Conservation (phyloP, 495 filamentous ascomycete species). For the Lepraria neglecta region DNA sequence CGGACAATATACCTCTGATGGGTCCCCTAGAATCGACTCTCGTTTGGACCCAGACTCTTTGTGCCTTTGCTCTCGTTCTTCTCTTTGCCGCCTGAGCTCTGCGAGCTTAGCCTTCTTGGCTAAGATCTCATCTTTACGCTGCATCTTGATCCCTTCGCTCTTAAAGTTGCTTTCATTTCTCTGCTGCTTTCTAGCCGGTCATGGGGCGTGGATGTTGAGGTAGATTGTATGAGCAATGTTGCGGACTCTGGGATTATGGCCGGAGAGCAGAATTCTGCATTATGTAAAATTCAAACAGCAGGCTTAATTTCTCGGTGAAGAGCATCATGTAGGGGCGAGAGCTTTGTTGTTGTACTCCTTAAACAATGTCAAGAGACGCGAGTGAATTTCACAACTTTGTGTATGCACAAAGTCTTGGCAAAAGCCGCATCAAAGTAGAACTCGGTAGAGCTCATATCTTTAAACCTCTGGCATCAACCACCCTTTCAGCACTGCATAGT, state of each 20-base stretch:
- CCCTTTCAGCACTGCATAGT: too few relatives aligned
- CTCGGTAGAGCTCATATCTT: too few relatives aligned
- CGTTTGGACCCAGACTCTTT: constrained; percentile 56
- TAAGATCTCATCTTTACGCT: constrained; percentile 86
- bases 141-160: constrained; percentile 28
- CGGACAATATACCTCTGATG: constrained; percentile 43
- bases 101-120: constrained; percentile 92
- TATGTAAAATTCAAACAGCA: too few relatives aligned
- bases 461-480: too few relatives aligned
- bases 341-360: neutral
- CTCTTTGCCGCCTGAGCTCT: constrained; percentile 84
- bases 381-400: constrained; percentile 2
- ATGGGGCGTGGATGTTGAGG: neutral
- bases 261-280: too few relatives aligned
- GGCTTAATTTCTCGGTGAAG: neutral
- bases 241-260: too few relatives aligned
- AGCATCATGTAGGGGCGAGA: neutral
- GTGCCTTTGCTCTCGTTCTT: constrained; percentile 56
- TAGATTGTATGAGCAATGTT: neutral
- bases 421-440: too few relatives aligned
- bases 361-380: neutral
- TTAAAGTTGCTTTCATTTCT: too few relatives aligned
- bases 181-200: neutral
- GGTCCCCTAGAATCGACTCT: constrained; percentile 57
- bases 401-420: constrained; percentile 20